Base-by-base conservation (phyloP, 2,329 filamentous ascomycete genomes). In the Scedosporium aurantiacum region DNA sequence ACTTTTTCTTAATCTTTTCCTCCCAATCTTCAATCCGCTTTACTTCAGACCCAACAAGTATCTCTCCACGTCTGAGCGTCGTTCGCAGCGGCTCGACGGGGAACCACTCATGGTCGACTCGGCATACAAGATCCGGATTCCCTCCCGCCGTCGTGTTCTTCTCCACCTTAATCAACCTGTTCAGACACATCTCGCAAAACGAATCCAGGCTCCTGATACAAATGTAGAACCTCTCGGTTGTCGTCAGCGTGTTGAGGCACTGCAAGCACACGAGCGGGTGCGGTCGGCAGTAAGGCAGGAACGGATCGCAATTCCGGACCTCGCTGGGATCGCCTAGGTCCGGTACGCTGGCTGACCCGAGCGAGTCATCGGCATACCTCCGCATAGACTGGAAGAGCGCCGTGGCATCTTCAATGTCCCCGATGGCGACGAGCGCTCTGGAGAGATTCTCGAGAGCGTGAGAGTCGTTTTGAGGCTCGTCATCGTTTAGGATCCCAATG, bases 371-470 rank as follows among this genome's bases (percentile, higher is more conserved):
- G 14, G 63, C 63, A 0, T 66, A 65, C 58, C 62, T 63, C 23
- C 75, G 70, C 70, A 75, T 76, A 5, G 74, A 77, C 41, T 74
- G 72, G 23, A 70, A 71, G 8, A 77, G 66, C 0, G 74, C 72
- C 3, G 65, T 63, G 4, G 75, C 74, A 23, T 76, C 73, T 0
- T 67, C 66, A 3, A 69, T 65, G 57, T 77, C 74, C 21, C 70
- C 68, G 5, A 72, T 70, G 0, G 75, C 75, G 47, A 76, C 70
- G 58, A 77, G 70, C 1, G 73, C 70, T 1, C 71, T 71, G 0
- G 75, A 68, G 12, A 77, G 70, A 58, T 77, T 77, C 61, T 76
- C 74, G 1, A 77, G 67, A 4, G 74, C 74, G 40, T 72, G 76
- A 37, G 72, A 70, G 62, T 77, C 75, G 55, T 77, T 77, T 16